These are phyloP conservation scores for Cudoniella acicularis DNA, from an alignment of 495 filamentous ascomycete genomes.

Conservation along the genomic window DNA sequence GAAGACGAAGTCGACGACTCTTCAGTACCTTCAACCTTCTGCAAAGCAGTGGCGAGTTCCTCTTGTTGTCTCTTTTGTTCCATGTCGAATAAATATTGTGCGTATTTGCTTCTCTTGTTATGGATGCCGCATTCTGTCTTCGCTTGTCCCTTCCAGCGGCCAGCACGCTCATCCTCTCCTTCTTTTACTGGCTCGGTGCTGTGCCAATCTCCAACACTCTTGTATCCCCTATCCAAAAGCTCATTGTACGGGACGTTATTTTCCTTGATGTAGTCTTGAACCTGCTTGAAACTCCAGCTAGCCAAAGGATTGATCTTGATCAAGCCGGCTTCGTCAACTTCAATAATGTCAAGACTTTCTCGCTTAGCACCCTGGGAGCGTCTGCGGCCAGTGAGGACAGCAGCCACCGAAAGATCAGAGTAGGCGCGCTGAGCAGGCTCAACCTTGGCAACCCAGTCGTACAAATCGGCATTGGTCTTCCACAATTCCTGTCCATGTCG, in stretches of 20 bases:
- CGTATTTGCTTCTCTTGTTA: constrained; percentile 91
- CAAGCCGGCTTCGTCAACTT: constrained; percentile 86
- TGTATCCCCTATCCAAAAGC: constrained; percentile 87
- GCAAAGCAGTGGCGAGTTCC: constrained; percentile 34
- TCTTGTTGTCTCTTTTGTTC: constrained; percentile 71
- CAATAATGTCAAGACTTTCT: constrained; percentile 81
- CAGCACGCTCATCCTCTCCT: constrained; percentile 94
- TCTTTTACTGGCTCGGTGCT: constrained; percentile 86
- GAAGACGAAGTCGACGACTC: neutral
- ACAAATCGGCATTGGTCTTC: constrained; percentile 80
- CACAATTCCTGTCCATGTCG: constrained; percentile 82
- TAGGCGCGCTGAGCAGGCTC: constrained; percentile 95
- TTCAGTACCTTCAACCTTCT: constrained; percentile 30
- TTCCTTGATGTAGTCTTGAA: constrained; percentile 78
- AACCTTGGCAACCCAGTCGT: constrained; percentile 97
- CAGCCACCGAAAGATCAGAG: constrained; percentile 79
- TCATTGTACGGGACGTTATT: constrained; percentile 92
- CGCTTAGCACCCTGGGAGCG: constrained; percentile 92
- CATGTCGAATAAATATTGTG: constrained; percentile 72
- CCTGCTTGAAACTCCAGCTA: constrained; percentile 91
- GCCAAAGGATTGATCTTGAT: constrained; percentile 99
- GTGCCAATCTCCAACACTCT: constrained; percentile 97
- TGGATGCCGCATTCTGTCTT: constrained; percentile 99
- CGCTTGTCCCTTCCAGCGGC: constrained; percentile 88
- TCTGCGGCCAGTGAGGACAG: constrained; percentile 90